Evolutionary conservation across 768 basidiomycete genomes (phyloP).

Genomic region (Leccinum barrowsii): DNA sequence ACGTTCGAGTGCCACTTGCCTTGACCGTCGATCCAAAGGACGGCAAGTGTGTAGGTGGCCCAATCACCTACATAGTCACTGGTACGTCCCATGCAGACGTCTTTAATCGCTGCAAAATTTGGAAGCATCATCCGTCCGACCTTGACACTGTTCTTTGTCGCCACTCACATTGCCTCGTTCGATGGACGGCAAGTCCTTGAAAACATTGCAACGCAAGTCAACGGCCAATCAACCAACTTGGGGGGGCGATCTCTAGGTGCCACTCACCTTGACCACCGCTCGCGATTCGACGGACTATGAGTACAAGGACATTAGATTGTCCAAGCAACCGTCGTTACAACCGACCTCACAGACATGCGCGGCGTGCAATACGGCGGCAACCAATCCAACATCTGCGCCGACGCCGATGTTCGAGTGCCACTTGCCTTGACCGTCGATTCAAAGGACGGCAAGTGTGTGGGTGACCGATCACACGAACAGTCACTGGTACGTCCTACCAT

Average conservation of each 20-base stretch:
- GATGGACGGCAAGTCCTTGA: too few species aligned
- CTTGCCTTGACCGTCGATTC: not conserved
- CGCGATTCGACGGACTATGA: not conserved
- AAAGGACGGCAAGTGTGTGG: not conserved
- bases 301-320: not conserved
- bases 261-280: not conserved
- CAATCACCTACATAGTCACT: too few species aligned
- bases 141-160: too few species aligned
- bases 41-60: not conserved
- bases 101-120: too few species aligned
- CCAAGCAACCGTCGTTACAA: too few species aligned
- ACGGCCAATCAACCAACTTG: not conserved
- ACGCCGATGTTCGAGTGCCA: not conserved
- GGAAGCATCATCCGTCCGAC: too few species aligned
- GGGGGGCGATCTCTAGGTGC: not conserved
- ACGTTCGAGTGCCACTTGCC: not conserved
- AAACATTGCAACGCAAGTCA: not conserved
- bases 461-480: not conserved
- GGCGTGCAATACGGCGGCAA: not conserved
- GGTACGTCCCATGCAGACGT: too few species aligned
- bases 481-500: not conserved
- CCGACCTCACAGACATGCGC: not conserved
- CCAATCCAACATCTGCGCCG: too few species aligned
- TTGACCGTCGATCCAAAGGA: not conserved
- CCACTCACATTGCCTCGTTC: too few species aligned